Percentiles rank a stretch among this genome's conserved stretches.
These are phyloP conservation scores for Erodium moschatum DNA, from an alignment of 441 rosid species.

Conservation along the genomic window DNA sequence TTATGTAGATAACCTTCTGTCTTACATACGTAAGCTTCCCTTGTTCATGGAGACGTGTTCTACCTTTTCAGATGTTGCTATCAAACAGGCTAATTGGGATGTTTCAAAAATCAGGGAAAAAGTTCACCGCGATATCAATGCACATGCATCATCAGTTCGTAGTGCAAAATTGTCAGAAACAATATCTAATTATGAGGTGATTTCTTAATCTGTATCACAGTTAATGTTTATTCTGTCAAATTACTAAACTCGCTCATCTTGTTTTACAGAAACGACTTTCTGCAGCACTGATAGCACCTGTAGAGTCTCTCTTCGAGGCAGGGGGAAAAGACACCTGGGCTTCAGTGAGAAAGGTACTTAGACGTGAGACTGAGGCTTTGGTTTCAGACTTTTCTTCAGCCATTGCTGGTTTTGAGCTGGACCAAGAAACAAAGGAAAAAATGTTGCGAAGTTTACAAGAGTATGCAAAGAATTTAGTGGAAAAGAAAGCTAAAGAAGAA, in stretches of 20 bases:
- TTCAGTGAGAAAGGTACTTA: slow-evolving; percentile 60
- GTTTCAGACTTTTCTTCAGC: slow-evolving; percentile 38
- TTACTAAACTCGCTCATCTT: slow-evolving; percentile 13
- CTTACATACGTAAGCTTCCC: background rate
- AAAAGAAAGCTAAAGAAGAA: slow-evolving; percentile 67
- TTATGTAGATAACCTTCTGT: background rate
- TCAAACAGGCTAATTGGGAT: slow-evolving; percentile 61
- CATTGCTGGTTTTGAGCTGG: slow-evolving; percentile 61
- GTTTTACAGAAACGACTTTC: slow-evolving; percentile 47
- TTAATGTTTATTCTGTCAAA: background rate
- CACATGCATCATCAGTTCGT: slow-evolving; percentile 37
- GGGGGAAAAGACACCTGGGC: slow-evolving; percentile 64
- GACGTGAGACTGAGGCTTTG: slow-evolving; percentile 45
- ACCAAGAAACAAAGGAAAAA: slow-evolving; percentile 29
- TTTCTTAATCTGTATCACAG: slow-evolving; percentile 6
- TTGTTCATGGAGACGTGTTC: slow-evolving; percentile 10
- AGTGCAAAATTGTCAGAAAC: slow-evolving; percentile 50
- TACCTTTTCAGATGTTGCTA: slow-evolving; percentile 49
- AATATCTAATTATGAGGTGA: slow-evolving; percentile 47
- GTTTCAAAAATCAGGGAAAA: slow-evolving; percentile 51
- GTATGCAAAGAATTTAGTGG: slow-evolving; percentile 53
- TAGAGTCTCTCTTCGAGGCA: slow-evolving; percentile 54
- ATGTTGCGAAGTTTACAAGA: slow-evolving; percentile 44
- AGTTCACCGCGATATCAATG: slow-evolving; percentile 53
- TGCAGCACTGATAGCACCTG: slow-evolving; percentile 46